Percentiles rank a stretch among this genome's conserved stretches.
These are phyloP conservation scores for Cardamine chenopodiifolia DNA, from an alignment of 345 rosid genomes.

Conservation along the genomic window DNA sequence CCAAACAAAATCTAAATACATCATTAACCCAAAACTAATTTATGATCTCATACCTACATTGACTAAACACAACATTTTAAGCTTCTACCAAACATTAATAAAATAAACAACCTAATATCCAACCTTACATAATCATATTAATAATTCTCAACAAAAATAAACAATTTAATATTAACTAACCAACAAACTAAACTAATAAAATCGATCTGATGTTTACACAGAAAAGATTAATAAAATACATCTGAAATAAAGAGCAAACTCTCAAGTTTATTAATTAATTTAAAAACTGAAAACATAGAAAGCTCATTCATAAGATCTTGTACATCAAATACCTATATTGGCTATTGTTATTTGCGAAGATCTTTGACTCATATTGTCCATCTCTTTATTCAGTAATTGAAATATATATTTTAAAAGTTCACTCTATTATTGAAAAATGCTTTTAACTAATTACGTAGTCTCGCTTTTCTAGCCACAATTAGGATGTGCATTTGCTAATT, in stretches of 20 bases:
- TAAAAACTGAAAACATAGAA: neutral
- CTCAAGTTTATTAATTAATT: neutral
- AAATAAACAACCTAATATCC: too few species aligned
- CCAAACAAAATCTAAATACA: too few species aligned
- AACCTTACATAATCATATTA: too few species aligned
- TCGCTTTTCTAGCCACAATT: neutral
- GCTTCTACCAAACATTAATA: too few species aligned
- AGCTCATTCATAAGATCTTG: neutral
- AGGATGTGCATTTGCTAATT: neutral
- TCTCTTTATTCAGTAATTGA: neutral
- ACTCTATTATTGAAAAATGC: neutral
- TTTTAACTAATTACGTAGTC: neutral
- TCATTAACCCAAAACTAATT: too few species aligned
- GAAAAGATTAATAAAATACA: too few species aligned
- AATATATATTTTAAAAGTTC: neutral
- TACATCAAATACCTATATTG: neutral
- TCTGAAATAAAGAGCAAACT: neutral
- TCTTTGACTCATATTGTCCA: neutral
- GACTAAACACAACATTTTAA: too few species aligned
- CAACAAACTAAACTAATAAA: too few species aligned
- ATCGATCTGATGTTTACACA: too few species aligned
- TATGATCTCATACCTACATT: too few species aligned
- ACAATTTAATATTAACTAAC: too few species aligned
- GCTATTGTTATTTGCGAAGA: neutral
- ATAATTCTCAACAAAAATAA: too few species aligned